phyloP scores from a whole-genome alignment of 2,329 filamentous ascomycete species.

The Cladosporium sp. region DNA sequence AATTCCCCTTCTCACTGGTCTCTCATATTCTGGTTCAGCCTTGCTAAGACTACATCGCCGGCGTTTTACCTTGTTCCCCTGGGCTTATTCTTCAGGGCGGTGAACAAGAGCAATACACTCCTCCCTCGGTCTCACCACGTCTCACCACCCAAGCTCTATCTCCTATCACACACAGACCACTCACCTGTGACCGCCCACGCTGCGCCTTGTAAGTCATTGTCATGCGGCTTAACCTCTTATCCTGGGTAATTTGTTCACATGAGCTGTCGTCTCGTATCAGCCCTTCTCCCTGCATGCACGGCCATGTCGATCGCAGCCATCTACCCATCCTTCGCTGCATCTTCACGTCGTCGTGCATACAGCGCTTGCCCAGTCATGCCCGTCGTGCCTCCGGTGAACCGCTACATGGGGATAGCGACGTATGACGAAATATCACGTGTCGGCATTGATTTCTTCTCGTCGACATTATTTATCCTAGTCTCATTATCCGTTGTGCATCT shows the following conservation, averaged over 20 bases:
- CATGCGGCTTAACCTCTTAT: not conserved
- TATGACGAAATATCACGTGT: too few relatives aligned
- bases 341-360: not conserved
- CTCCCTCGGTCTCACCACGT: not conserved
- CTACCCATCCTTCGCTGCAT: not conserved
- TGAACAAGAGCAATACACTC: not conserved
- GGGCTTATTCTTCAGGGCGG: not conserved
- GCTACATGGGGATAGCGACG: not conserved
- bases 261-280: conserved; percentile 5
- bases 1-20: not conserved
- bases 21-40: not conserved
- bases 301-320: not conserved
- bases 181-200: not conserved
- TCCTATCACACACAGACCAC: not conserved
- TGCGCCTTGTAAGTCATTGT: conserved; percentile 2
- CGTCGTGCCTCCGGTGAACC: not conserved
- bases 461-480: not conserved
- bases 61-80: not conserved
- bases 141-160: not conserved
- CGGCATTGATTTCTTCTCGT: not conserved
- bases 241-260: not conserved
- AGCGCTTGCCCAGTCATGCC: not conserved
- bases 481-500: not conserved
- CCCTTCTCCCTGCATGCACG: not conserved
- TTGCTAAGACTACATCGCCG: not conserved